A percentile compares a stretch with the other conserved stretches of the same genome.
Conservation (phyloP, 23 red algal genomes). For the Gracilaria gracilis region DNA sequence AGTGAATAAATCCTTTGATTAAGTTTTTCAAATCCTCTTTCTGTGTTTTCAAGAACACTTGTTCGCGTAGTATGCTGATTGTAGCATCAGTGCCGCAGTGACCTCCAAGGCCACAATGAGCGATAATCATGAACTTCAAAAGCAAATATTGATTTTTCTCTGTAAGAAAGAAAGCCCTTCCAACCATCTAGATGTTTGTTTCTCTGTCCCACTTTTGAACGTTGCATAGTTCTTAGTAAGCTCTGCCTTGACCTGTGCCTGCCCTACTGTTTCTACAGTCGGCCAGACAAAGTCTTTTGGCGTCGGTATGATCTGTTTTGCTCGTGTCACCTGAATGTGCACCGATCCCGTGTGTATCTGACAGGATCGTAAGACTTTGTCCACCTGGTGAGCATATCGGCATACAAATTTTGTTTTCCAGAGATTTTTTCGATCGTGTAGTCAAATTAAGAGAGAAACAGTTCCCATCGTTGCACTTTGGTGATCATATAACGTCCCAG, state of each 20-base stretch:
- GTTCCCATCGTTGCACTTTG: constrained; percentile 44
- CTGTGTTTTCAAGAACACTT: constrained; percentile 32
- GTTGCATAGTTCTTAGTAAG: neutral
- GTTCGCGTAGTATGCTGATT: neutral
- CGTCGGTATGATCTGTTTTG: no score
- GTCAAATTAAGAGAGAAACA: constrained; percentile 40
- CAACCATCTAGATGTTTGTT: neutral
- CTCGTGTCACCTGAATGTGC: no score
- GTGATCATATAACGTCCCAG: constrained; percentile 36
- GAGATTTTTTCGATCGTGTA: constrained; percentile 47
- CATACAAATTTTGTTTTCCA: constrained; percentile 24
- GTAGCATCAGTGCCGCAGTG: constrained; percentile 45
- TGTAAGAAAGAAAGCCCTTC: constrained; percentile 5
- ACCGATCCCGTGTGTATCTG: no score
- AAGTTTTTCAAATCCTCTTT: constrained; percentile 14
- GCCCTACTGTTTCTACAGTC: no score
- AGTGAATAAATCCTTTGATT: constrained; percentile 48
- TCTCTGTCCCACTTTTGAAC: neutral
- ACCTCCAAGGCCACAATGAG: constrained; percentile 26
- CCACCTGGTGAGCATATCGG: neutral
- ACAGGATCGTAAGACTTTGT: no score
- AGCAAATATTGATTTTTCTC: neutral
- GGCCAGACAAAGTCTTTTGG: no score
- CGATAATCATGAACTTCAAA: constrained; percentile 38
- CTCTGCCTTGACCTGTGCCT: no score